These are phyloP conservation scores for Penicillium daleae DNA, from an alignment of 495 filamentous ascomycete genomes.

Conservation along the genomic window DNA sequence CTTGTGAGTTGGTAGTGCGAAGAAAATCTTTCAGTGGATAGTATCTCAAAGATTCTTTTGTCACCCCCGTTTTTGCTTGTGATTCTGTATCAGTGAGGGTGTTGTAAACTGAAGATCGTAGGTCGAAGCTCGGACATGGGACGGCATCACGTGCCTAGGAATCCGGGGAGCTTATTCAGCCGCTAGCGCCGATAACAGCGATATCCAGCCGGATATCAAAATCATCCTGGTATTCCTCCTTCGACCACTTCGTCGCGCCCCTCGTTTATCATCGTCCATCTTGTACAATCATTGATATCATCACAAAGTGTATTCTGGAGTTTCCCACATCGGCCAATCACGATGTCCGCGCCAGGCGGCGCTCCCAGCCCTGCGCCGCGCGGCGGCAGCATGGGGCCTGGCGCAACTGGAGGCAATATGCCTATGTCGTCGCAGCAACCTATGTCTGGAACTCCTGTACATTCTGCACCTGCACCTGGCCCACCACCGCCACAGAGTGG, in stretches of 20 bases:
- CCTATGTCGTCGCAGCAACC: slow-evolving; percentile 55
- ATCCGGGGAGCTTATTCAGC: slow-evolving; percentile 25
- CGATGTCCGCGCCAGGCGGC: slow-evolving; percentile 54
- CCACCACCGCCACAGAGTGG: slow-evolving; percentile 47
- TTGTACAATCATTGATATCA: background rate
- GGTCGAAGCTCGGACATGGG: background rate
- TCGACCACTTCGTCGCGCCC: background rate
- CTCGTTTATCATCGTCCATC: background rate
- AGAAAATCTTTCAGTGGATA: background rate
- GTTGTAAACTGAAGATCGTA: too few species aligned
- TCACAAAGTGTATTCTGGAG: background rate
- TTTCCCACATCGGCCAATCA: slow-evolving; percentile 3
- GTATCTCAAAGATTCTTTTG: background rate
- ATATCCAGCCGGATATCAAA: slow-evolving; percentile 23
- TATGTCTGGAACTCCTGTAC: slow-evolving; percentile 42
- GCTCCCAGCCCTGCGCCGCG: slow-evolving; percentile 53
- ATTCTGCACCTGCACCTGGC: slow-evolving; percentile 42
- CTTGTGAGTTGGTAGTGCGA: background rate
- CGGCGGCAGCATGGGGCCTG: slow-evolving; percentile 57
- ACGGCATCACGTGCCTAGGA: slow-evolving; percentile 29
- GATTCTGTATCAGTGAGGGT: too few species aligned
- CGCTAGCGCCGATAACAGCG: background rate
- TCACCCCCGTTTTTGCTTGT: background rate
- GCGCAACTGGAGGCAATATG: slow-evolving; percentile 49
- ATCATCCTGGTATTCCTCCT: slow-evolving; percentile 10